Evolutionary conservation across 1,139 yeast species (phyloP).

Genomic region (Saccharomyces pastorianus): DNA sequence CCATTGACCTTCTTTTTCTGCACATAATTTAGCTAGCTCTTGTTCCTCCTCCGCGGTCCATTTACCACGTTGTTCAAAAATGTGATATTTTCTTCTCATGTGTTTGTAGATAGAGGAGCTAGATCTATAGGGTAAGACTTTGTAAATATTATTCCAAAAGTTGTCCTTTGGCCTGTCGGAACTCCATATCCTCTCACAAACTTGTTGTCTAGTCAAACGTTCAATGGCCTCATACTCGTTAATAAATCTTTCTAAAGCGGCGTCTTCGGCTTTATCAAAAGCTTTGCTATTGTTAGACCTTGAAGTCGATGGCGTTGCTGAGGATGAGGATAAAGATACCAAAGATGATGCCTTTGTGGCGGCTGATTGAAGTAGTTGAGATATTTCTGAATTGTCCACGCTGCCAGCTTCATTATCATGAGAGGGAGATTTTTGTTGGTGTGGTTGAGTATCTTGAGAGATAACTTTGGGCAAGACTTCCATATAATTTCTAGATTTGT

Average conservation of each 20-base stretch:
- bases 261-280: slow-evolving; percentile 48
- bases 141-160: slow-evolving; percentile 78
- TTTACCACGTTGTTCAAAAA: slow-evolving; percentile 77
- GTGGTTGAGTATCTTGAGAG: slow-evolving; percentile 18
- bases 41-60: slow-evolving; percentile 82
- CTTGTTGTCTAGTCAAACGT: slow-evolving; percentile 54
- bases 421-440: not conserved
- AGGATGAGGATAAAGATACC: slow-evolving; percentile 8
- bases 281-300: slow-evolving; percentile 30
- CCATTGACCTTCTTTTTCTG: slow-evolving; percentile 78
- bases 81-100: slow-evolving; percentile 80
- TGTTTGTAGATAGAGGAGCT: slow-evolving; percentile 87
- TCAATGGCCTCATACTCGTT: slow-evolving; percentile 57
- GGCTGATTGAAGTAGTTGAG: slow-evolving; percentile 23
- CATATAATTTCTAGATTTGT: slow-evolving; percentile 1
- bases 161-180: slow-evolving; percentile 75
- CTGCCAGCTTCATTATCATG: not conserved
- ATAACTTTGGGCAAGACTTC: slow-evolving; percentile 5
- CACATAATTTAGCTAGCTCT: slow-evolving; percentile 52
- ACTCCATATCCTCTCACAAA: slow-evolving; percentile 83
- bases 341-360: slow-evolving; percentile 29
- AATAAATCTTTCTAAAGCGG: slow-evolving; percentile 65
- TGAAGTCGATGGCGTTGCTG: slow-evolving; percentile 14
- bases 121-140: slow-evolving; percentile 73
- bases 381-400: not conserved